phyloP scores from a whole-genome alignment of 768 basidiomycete species.

The Mycena galopus region DNA sequence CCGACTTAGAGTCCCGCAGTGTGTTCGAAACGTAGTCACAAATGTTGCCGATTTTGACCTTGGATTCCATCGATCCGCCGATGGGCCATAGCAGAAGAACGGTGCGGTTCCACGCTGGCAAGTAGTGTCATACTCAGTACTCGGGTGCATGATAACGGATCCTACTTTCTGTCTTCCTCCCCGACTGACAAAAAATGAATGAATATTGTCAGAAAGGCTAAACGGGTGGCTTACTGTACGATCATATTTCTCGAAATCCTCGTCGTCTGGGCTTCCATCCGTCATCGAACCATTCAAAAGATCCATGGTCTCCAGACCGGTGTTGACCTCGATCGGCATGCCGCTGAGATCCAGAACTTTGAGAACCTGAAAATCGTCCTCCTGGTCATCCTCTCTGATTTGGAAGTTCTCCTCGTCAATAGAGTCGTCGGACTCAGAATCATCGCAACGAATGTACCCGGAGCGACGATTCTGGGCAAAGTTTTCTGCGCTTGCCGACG shows the following conservation, averaged over 20 bases:
- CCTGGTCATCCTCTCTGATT: constrained; percentile 5
- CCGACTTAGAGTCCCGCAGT: constrained; percentile 26
- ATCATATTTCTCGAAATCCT: not conserved
- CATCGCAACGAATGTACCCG: constrained; percentile 17
- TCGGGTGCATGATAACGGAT: no score
- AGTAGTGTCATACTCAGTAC: no score
- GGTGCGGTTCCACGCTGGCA: constrained; percentile 27
- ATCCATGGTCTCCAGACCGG: not conserved
- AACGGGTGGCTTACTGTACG: constrained; percentile 30
- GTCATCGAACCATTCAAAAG: constrained; percentile 23
- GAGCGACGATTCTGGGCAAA: not conserved
- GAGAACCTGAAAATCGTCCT: not conserved
- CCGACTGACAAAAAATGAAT: not conserved
- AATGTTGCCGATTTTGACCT: constrained; percentile 31
- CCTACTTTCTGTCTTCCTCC: constrained; percentile 8
- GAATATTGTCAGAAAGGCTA: no score
- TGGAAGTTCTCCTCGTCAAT: constrained; percentile 30
- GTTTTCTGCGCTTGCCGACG: not conserved
- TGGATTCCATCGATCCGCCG: not conserved
- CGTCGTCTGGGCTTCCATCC: constrained; percentile 10
- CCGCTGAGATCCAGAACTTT: constrained; percentile 22
- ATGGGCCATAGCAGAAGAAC: constrained; percentile 33
- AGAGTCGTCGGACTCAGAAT: not conserved
- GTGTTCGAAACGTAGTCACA: constrained; percentile 30
- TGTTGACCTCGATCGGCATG: constrained; percentile 5